These are phyloP conservation scores for Phytopythium helicoides DNA, from an alignment of 352 stramenopile species.

Conservation along the genomic window DNA sequence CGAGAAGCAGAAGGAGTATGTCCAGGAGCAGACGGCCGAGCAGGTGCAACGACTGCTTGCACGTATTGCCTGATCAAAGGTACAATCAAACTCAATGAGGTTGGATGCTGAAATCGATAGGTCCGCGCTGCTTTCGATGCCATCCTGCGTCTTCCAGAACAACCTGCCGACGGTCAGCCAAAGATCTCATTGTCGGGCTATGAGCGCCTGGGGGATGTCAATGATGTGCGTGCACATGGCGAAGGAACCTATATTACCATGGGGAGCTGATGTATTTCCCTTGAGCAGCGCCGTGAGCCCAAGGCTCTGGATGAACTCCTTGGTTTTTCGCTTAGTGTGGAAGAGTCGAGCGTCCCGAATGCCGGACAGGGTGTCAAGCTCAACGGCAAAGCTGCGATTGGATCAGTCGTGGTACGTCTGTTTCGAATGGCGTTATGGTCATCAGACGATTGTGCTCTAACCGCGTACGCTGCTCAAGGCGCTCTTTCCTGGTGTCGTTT, in stretches of 20 bases:
- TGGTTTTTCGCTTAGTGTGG: constrained; percentile 71
- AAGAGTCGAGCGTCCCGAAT: constrained; percentile 54
- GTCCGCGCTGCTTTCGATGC: constrained; percentile 55
- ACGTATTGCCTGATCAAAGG: not conserved
- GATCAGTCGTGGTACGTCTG: constrained; percentile 64
- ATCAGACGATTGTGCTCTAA: not conserved
- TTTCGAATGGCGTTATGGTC: not conserved
- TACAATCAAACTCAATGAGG: not conserved
- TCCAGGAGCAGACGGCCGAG: constrained; percentile 54
- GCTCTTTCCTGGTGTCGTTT: constrained; percentile 76
- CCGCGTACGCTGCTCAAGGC: constrained; percentile 25
- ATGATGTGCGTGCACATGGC: constrained; percentile 2
- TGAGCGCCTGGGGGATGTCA: constrained; percentile 32
- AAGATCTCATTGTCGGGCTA: constrained; percentile 73
- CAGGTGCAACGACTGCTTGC: too few relatives aligned
- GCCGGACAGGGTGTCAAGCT: constrained; percentile 79
- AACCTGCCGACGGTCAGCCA: constrained; percentile 22
- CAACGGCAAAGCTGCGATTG: constrained; percentile 50
- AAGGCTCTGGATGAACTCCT: constrained; percentile 52
- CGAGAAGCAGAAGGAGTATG: constrained; percentile 75
- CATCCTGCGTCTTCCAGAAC: constrained; percentile 47
- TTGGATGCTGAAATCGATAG: constrained; percentile 12
- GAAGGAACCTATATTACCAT: too few relatives aligned
- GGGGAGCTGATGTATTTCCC: too few relatives aligned
- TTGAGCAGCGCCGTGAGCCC: constrained; percentile 21